Percentiles rank a stretch among this genome's conserved stretches.
These are phyloP conservation scores for Kluyveromyces sp. DNA, from an alignment of 1,139 yeast species.

Conservation along the genomic window DNA sequence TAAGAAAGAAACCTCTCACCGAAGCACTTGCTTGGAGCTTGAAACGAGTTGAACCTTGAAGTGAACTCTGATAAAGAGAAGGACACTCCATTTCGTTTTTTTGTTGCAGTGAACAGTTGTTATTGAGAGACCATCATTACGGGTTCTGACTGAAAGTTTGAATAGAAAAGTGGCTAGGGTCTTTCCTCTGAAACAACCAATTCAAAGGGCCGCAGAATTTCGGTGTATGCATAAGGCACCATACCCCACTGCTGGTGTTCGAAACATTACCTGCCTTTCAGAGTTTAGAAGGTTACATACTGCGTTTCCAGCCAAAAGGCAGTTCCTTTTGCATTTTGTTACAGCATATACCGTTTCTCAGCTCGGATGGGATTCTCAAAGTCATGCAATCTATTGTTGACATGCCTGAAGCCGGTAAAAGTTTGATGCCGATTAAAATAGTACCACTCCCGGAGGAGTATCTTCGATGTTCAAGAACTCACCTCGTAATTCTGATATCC, in stretches of 20 bases:
- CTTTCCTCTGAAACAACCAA: too few species aligned
- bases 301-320: neutral
- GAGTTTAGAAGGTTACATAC: neutral
- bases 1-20: neutral
- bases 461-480: slow-evolving; percentile 62
- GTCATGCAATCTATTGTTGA: neutral
- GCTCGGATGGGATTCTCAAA: neutral
- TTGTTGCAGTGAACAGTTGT: neutral
- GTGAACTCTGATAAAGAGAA: neutral
- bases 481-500: slow-evolving; percentile 62
- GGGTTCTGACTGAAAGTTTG: neutral
- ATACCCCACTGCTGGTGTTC: too few species aligned
- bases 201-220: too few species aligned
- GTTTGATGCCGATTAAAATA: neutral
- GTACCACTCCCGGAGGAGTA: slow-evolving; percentile 47
- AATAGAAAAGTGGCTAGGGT: neutral
- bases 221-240: too few species aligned
- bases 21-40: neutral
- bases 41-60: neutral
- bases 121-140: neutral
- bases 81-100: neutral
- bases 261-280: too few species aligned
- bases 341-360: too few species aligned
- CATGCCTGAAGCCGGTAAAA: neutral
- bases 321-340: neutral